Evolutionary conservation across 1,284 basidiomycete genomes (phyloP).

Genomic region (Leccinum holopus): DNA sequence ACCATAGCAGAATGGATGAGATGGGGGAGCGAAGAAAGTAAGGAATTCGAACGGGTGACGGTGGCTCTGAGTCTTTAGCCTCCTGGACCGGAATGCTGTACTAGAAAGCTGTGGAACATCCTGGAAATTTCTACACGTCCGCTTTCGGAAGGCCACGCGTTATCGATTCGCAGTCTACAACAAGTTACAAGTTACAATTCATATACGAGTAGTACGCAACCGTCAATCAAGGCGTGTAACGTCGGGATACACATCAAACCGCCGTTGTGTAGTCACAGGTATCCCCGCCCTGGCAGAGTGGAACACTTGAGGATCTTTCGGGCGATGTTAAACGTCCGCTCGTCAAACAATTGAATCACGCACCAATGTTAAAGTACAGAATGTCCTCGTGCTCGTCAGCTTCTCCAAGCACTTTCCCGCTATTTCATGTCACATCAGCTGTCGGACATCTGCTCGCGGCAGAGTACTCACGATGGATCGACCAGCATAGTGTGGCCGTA

Average conservation of each 20-base stretch:
- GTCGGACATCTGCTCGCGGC: not conserved
- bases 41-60: constrained; percentile 2
- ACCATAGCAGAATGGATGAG: constrained; percentile 49
- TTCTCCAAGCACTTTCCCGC: constrained; percentile 80
- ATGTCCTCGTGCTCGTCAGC: constrained; percentile 82
- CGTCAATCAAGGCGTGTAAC: constrained; percentile 36
- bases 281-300: constrained; percentile 75
- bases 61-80: constrained; percentile 22
- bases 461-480: constrained; percentile 73
- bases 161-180: constrained; percentile 3
- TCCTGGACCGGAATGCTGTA: constrained; percentile 20
- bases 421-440: constrained; percentile 32
- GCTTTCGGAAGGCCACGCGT: constrained; percentile 24
- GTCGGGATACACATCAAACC: constrained; percentile 91
- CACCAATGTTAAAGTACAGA: constrained; percentile 79
- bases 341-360: constrained; percentile 29
- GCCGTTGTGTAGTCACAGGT: constrained; percentile 83
- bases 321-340: constrained; percentile 3
- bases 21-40: constrained; percentile 22
- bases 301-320: constrained; percentile 69
- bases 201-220: not conserved
- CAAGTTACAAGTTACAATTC: too few relatives aligned
- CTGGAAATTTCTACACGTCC: constrained; percentile 37
- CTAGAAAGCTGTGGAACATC: constrained; percentile 38
- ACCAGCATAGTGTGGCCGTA: constrained; percentile 92